Evolutionary conservation across 2,329 filamentous ascomycete species (phyloP).

Genomic region (Paraphoma chrysanthemicola): DNA sequence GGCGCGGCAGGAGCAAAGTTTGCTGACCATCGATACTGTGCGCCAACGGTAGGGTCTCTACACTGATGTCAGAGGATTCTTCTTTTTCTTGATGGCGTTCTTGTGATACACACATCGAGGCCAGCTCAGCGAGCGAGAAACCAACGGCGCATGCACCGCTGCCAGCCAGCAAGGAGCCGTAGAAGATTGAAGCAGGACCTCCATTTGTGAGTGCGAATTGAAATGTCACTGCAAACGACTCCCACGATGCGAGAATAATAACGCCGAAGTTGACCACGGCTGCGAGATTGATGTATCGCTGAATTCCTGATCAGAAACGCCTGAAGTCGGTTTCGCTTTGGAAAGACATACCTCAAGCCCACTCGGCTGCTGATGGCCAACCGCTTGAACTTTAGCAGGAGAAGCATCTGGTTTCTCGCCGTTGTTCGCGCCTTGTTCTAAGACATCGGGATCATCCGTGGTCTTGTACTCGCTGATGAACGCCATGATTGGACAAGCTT

Average conservation of each 20-base stretch:
- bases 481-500: constrained; percentile 14
- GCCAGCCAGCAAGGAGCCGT: constrained; percentile 34
- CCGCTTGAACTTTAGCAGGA: constrained; percentile 1
- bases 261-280: constrained; percentile 32
- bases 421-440: constrained; percentile 16
- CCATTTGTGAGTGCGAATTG: constrained; percentile 37
- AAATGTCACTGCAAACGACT: constrained; percentile 33
- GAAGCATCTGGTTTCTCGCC: constrained; percentile 10
- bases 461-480: constrained; percentile 15
- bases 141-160: constrained; percentile 38
- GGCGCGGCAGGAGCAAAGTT: constrained; percentile 32
- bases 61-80: background rate
- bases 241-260: constrained; percentile 34
- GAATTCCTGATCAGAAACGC: background rate
- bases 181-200: constrained; percentile 39
- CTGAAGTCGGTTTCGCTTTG: background rate
- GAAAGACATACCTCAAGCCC: constrained; percentile 16
- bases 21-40: constrained; percentile 42
- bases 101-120: constrained; percentile 32
- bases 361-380: constrained; percentile 1
- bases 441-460: constrained; percentile 17
- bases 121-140: constrained; percentile 40
- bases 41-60: constrained; percentile 41
- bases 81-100: too few species aligned
- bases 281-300: constrained; percentile 37